Evolutionary conservation across 2,329 filamentous ascomycete species (phyloP).

Genomic region (Xylaria multiplex): DNA sequence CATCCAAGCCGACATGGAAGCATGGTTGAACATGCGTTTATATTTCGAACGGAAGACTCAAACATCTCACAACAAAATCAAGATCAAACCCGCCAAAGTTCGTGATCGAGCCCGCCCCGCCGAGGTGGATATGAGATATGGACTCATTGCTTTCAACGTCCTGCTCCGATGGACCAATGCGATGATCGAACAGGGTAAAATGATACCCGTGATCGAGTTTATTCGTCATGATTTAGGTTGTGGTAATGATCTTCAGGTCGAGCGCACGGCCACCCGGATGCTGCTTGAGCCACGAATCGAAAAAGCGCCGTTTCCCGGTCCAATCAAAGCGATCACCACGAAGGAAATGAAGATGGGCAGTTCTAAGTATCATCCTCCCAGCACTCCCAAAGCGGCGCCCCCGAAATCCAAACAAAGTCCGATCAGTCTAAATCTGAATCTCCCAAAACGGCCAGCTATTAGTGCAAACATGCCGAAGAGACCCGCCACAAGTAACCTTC

Average conservation of each 20-base stretch:
- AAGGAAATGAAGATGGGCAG: not conserved
- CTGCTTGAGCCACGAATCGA: not conserved
- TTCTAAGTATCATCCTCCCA: not conserved
- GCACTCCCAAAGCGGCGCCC: no score
- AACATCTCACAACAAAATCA: not conserved
- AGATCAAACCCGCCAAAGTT: not conserved
- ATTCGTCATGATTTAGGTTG: not conserved
- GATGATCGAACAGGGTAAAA: not conserved
- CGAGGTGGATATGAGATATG: conserved; percentile 1
- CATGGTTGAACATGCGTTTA: not conserved
- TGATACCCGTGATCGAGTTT: not conserved
- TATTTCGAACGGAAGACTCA: not conserved
- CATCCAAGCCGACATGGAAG: not conserved
- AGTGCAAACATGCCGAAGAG: no score
- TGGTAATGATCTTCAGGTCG: no score
- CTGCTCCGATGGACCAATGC: not conserved
- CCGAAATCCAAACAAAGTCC: no score
- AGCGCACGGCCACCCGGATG: not conserved
- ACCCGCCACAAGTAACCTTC: no score
- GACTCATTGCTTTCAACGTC: not conserved
- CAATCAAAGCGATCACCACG: not conserved
- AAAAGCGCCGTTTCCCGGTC: not conserved
- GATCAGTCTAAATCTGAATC: no score
- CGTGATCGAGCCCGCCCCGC: not conserved
- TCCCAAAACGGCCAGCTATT: no score